Conservation (phyloP, 345 rosid species). For the Pelargonium nanum region DNA sequence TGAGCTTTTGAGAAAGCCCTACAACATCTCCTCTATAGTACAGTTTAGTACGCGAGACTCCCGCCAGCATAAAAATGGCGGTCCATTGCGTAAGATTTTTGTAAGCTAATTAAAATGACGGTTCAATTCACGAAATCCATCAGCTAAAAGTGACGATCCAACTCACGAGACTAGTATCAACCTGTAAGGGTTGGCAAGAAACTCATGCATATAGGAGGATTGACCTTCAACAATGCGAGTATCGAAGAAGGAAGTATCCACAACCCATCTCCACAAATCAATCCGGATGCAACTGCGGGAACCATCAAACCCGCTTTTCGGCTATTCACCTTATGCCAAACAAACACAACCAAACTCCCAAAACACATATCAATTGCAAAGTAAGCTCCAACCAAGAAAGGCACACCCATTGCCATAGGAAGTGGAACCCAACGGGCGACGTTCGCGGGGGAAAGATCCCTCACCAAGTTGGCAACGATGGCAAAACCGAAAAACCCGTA, state of each 20-base stretch:
- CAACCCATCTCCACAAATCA: constrained; percentile 80
- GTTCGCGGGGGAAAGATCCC: constrained; percentile 39
- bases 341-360: constrained; percentile 45
- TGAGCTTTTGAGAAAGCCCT: no score
- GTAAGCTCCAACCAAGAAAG: constrained; percentile 74
- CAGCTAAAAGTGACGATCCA: background rate
- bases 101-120: no score
- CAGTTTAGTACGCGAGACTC: no score
- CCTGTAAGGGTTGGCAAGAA: constrained; percentile 22
- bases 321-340: constrained; percentile 27
- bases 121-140: background rate
- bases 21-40: no score
- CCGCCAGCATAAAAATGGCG: no score
- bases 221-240: constrained; percentile 54
- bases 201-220: constrained; percentile 65
- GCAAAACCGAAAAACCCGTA: constrained; percentile 67
- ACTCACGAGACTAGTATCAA: constrained; percentile 6
- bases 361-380: constrained; percentile 76
- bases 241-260: constrained; percentile 73
- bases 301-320: constrained; percentile 47
- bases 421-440: constrained; percentile 64
- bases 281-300: constrained; percentile 73
- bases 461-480: constrained; percentile 35
- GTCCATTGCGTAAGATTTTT: no score
- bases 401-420: constrained; percentile 95